Evolutionary conservation across 352 stramenopile species (phyloP), one percentile per base, ranked within the genome.

Genomic region (Phytophthora podocarpi): DNA sequence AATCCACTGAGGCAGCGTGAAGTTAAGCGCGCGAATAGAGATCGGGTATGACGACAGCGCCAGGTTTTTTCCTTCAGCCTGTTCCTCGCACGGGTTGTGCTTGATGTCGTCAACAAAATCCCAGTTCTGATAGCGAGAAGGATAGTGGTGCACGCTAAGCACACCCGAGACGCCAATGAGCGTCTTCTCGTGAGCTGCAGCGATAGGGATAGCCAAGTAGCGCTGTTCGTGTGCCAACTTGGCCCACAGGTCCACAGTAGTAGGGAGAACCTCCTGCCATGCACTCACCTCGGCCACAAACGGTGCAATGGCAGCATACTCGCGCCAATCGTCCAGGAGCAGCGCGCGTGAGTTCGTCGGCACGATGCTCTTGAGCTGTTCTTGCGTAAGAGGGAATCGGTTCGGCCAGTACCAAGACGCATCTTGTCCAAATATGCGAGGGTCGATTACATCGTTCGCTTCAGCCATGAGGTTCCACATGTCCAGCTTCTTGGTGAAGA

Each of bases 61-160:
- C n/a, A 87, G 59, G 37, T 79, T 69, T 5, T 64, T 51, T 5
- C 48, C 47, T 32, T 68, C 40, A 0, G 72, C 64, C 0, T 41
- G 70, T 43, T 83, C 72, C n/a, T 76, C 76, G 59, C 82, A 89
- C 5, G 84, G 86, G 34, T 95, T 93, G 67, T 85, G 70, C 54
- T 87, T 78, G 40, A 91, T 76, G 37, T 93, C 81, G 46, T 95
- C 86, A 4, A 82, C 84, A 58, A 93, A 92, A 49, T 95, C 84
- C 86, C 86, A 95, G 70, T 95, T 93, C 55, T 93, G 84, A 51
- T 91, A 93, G 4, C 85, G 84, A 41, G 84, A 95, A 18, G 80
- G 70, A 49, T 93, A 95, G 53, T 90, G 72, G 53, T 90, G 82
- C 7, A 95, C 70, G 48, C 73, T 91, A 3, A 95, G 59, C n/a